Base-by-base conservation (phyloP, 2,329 filamentous ascomycete genomes). In the Didymosphaeria variabile region DNA sequence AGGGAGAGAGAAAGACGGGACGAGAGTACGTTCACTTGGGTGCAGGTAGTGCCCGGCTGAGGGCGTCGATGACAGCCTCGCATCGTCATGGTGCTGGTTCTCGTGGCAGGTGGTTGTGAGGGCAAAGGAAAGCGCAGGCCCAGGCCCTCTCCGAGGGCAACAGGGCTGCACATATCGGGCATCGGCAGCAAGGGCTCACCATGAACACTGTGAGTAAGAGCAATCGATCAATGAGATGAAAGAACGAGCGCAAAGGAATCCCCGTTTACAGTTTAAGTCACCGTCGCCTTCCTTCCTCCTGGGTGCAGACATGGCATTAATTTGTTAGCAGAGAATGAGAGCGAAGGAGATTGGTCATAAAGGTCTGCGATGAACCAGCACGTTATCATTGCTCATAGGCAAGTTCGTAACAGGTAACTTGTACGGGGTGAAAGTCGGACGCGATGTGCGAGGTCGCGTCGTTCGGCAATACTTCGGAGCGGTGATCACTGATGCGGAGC, bases 1-100 rank as follows among this genome's bases (percentile, higher is more conserved):
- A 58, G 66, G 60, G 64, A 64, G 65, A 66, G 47, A 65, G 54
- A 55, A 59, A 47, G 55, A 51, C 12, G 17, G 17, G 50, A 57
- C 29, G 38, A 23, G 38, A 54, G 17, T 13, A 10, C 32, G 34
- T 52, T 26, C 26, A 17, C 19, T 29, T 29, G 4, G 26, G 26
- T 29, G 26, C 26, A 29, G 26, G 26, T 6, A 29, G 26, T 29
- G 26, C 32, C 32, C 13, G 49, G 1, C 10, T 29, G 19, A 29
- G 32, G 6, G 15, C 5, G 17, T 4, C n/a, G 38, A 19, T n/a
- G 51, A 31, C 21, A 31, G 12, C 3, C 21, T n/a, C 26, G 53
- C 29, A 46, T 36, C 36, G 26, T 44, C 52, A 55, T 54, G 6
- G 21, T 21, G n/a, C 3, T 29, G 5, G 26, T 5, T 55, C 36